Base-by-base conservation (phyloP, 75 land plant genomes). In the Azolla pinnata region DNA sequence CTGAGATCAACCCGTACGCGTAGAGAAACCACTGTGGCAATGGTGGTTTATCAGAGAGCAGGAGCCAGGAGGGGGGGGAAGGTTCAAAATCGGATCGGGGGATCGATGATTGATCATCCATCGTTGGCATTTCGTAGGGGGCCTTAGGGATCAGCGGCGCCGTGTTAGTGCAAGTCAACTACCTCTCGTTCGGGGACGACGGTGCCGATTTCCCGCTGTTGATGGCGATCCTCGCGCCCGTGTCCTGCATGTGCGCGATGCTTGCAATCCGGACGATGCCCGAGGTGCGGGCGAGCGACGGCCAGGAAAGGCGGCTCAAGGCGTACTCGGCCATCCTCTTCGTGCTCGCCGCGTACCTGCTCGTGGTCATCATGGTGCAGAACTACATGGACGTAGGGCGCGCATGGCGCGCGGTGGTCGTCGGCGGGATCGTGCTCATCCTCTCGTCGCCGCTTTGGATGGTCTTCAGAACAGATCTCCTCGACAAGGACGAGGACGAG, bases 111-210 rank as follows among this genome's bases (percentile, higher is more conserved):
- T 35, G 5, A 5, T 35, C 40, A 35, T 35, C 12, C 10, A 35
- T 5, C 10, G 52, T 17, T 21, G 9, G 18, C 16, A 9, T 23
- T 44, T 21, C 69, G 33, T 67, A 90, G 96, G 96, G 96, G 0
- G 85, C 76, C 75, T 64, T 88, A 47, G 96, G 96, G 38, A 54
- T 93, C 44, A 79, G 96, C 69, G 98, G 87, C 35, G 96, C 98
- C 23, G 71, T 89, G 45, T 33, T 93, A 28, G 53, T 91, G 18
- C 90, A 85, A 68, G 56, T 77, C 25, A 83, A 89, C 59, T 63
- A 68, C 20, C 73, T 79, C 5, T 24, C 75, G 10, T 89, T 63
- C 61, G 63, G 68, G 9, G 70, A 62, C 27, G 53, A 79, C 0
- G 76, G 75, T 26, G 71, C 56, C 25, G 57, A 66, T 30, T 93